Percentiles rank a stretch among this genome's conserved stretches.
Conservation (phyloP, 2,329 filamentous ascomycete species). For the Penicillium digitatum region DNA sequence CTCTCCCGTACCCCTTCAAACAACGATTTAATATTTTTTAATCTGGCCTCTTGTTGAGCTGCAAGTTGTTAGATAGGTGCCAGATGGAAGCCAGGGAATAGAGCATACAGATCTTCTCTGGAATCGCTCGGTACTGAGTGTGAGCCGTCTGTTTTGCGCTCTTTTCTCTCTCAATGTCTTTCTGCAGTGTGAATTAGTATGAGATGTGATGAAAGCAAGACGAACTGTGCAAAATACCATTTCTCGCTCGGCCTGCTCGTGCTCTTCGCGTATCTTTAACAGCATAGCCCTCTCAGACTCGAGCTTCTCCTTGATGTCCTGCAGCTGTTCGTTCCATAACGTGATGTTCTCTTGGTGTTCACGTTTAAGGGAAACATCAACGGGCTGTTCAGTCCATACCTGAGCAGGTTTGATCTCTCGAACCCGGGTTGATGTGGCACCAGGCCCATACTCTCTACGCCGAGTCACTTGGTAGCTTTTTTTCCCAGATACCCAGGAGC, state of each 20-base stretch:
- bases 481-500: conserved; percentile 65
- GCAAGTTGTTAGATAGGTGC: conserved; percentile 26
- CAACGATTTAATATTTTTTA: conserved; percentile 40
- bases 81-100: conserved; percentile 9
- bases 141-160: conserved; percentile 62
- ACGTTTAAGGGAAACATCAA: conserved; percentile 58
- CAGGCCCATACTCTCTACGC: conserved; percentile 74
- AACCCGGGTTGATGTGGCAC: conserved; percentile 66
- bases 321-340: conserved; percentile 43
- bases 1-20: conserved; percentile 45
- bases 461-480: conserved; percentile 63
- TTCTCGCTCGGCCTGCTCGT: conserved; percentile 32
- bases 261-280: conserved; percentile 20
- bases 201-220: background rate
- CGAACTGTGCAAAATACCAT: conserved; percentile 37
- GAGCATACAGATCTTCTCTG: conserved; percentile 64
- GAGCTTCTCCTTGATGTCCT: conserved; percentile 27
- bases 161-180: conserved; percentile 55
- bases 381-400: conserved; percentile 73
- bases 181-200: conserved; percentile 23
- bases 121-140: conserved; percentile 63
- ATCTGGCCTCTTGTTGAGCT: conserved; percentile 46
- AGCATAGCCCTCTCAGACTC: conserved; percentile 30
- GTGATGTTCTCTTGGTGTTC: conserved; percentile 54
- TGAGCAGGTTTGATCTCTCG: conserved; percentile 57